Evolutionary conservation across 345 rosid species (phyloP).

Genomic region (Arabidopsis arenosa): DNA sequence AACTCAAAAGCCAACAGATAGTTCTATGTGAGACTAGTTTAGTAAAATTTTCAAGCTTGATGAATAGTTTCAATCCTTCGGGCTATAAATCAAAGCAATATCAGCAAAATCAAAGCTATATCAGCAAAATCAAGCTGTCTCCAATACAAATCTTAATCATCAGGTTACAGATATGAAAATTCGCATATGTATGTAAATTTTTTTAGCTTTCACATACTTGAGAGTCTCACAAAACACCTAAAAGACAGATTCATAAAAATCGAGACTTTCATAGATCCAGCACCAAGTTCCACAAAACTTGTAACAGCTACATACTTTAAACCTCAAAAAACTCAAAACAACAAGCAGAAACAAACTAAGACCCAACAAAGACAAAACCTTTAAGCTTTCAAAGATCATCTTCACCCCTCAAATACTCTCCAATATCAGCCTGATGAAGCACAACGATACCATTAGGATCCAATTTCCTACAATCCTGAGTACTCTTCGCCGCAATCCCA

Average conservation of each 20-base stretch:
- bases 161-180: background rate
- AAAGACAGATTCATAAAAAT: constrained; percentile 28
- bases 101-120: background rate
- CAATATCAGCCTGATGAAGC: constrained; percentile 84
- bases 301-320: constrained; percentile 26
- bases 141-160: background rate
- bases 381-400: constrained; percentile 64
- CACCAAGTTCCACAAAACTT: constrained; percentile 33
- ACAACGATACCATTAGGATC: constrained; percentile 89
- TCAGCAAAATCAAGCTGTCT: background rate
- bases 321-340: constrained; percentile 6
- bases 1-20: background rate
- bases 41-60: background rate
- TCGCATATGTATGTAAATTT: background rate
- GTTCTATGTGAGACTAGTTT: background rate
- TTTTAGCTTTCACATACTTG: background rate
- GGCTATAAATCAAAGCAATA: background rate
- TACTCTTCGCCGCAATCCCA: constrained; percentile 78
- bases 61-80: background rate
- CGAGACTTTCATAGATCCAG: constrained; percentile 18
- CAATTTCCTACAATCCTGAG: constrained; percentile 85
- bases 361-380: constrained; percentile 3
- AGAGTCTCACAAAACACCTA: background rate
- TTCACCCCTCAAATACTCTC: constrained; percentile 90
- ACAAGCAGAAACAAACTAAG: constrained; percentile 36